These are phyloP conservation scores for Colletotrichum horii DNA, from an alignment of 2,329 filamentous ascomycete genomes.

Conservation along the genomic window DNA sequence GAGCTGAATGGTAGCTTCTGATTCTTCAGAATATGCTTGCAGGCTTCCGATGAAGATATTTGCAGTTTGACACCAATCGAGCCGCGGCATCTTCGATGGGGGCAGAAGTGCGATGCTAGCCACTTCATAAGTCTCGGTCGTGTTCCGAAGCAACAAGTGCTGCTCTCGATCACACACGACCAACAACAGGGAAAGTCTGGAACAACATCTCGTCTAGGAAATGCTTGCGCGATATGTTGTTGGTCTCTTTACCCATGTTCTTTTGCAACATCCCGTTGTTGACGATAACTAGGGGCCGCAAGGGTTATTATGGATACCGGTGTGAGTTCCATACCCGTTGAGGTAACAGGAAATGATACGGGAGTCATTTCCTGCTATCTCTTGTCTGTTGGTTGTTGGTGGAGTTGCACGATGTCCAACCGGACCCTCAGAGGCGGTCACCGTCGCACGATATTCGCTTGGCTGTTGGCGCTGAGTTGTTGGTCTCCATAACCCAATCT, in stretches of 20 bases:
- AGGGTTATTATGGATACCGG: not conserved
- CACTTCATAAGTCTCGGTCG: no score
- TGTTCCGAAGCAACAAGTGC: no score
- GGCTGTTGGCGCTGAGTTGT: not conserved
- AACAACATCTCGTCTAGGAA: no score
- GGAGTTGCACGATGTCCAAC: not conserved
- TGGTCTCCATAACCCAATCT: not conserved
- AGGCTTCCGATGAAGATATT: slow-evolving; percentile 15
- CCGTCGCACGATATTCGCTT: not conserved
- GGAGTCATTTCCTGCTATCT: not conserved
- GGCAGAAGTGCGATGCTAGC: no score
- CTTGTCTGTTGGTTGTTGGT: not conserved
- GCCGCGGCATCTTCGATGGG: no score
- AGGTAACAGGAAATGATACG: not conserved
- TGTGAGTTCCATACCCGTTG: not conserved
- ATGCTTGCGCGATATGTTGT: no score
- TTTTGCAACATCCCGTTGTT: not conserved
- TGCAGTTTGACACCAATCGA: not conserved
- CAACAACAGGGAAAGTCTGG: no score
- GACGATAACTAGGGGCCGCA: no score
- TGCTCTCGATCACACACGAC: no score
- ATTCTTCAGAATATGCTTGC: slow-evolving; percentile 8
- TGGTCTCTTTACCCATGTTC: not conserved
- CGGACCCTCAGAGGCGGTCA: not conserved
- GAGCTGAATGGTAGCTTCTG: not conserved